Evolutionary conservation across 257 asterid species (phyloP).

Genomic region (Scutellaria galericulata): DNA sequence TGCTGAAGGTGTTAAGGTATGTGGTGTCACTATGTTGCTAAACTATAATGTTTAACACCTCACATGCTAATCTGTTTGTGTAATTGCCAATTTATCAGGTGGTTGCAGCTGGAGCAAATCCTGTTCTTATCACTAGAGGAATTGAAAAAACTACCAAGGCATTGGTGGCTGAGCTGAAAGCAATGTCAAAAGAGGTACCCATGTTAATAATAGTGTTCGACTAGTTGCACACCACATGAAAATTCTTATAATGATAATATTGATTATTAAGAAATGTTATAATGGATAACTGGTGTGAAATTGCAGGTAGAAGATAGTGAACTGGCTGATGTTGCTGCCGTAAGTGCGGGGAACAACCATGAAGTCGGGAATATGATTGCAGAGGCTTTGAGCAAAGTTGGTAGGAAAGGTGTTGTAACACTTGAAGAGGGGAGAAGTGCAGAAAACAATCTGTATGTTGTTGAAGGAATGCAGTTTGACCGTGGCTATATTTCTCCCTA

Average conservation of each 20-base stretch:
- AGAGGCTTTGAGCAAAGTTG: constrained; percentile 96
- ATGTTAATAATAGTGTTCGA: neutral
- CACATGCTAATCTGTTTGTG: neutral
- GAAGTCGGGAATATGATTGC: constrained; percentile 97
- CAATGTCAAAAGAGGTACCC: constrained; percentile 85
- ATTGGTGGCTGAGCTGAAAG: constrained; percentile 84
- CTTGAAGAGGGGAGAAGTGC: constrained; percentile 98
- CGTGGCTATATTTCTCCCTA: constrained; percentile 96
- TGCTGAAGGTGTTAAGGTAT: constrained; percentile 98
- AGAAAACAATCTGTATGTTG: constrained; percentile 83
- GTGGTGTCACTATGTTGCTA: constrained; percentile 17
- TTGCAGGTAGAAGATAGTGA: constrained; percentile 94
- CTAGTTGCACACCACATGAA: neutral
- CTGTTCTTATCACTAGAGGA: constrained; percentile 92
- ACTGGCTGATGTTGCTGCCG: constrained; percentile 97
- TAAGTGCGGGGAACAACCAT: constrained; percentile 94
- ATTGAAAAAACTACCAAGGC: constrained; percentile 94
- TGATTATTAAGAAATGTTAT: neutral
- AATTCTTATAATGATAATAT: neutral
- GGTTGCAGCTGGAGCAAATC: constrained; percentile 98
- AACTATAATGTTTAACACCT: neutral
- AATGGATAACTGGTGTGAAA: constrained; percentile 12
- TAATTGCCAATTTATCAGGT: constrained; percentile 51
- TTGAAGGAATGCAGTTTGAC: constrained; percentile 98
- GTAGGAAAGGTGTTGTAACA: constrained; percentile 95